Evolutionary conservation across 345 rosid genomes (phyloP).

Genomic region (Streptanthus diversifolius): DNA sequence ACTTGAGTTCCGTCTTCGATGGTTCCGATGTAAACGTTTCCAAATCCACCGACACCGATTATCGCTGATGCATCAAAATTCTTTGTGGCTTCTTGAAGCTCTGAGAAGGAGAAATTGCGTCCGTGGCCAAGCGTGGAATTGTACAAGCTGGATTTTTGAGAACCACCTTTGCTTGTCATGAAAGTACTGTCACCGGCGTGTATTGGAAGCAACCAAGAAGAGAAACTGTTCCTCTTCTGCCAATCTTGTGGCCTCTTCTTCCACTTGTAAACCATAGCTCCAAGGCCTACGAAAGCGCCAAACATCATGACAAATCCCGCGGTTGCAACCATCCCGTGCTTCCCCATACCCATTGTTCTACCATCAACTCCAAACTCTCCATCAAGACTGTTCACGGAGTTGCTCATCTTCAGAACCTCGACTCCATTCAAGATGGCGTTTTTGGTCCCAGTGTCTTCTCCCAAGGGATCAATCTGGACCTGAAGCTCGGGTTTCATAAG

Average conservation of each 20-base stretch:
- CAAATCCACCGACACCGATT: conserved; percentile 78
- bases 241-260: conserved; percentile 75
- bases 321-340: conserved; percentile 48
- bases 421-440: conserved; percentile 72
- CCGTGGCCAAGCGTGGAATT: conserved; percentile 56
- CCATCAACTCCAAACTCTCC: conserved; percentile 76
- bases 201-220: conserved; percentile 75
- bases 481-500: conserved; percentile 38
- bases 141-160: conserved; percentile 47
- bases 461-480: conserved; percentile 59
- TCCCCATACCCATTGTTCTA: conserved; percentile 1
- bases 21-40: conserved; percentile 60
- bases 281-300: conserved; percentile 73
- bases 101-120: conserved; percentile 55
- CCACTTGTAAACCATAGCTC: conserved; percentile 75
- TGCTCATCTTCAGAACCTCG: conserved; percentile 72
- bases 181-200: conserved; percentile 56
- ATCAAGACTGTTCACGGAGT: conserved; percentile 59
- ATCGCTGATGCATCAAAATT: conserved; percentile 53
- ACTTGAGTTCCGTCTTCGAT: conserved; percentile 67
- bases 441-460: conserved; percentile 40
- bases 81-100: conserved; percentile 69
- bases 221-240: conserved; percentile 73
- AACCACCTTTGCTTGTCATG: conserved; percentile 52
- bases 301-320: conserved; percentile 83